phyloP scores from a whole-genome alignment of 345 rosid species.

The Trapa bicornis region DNA sequence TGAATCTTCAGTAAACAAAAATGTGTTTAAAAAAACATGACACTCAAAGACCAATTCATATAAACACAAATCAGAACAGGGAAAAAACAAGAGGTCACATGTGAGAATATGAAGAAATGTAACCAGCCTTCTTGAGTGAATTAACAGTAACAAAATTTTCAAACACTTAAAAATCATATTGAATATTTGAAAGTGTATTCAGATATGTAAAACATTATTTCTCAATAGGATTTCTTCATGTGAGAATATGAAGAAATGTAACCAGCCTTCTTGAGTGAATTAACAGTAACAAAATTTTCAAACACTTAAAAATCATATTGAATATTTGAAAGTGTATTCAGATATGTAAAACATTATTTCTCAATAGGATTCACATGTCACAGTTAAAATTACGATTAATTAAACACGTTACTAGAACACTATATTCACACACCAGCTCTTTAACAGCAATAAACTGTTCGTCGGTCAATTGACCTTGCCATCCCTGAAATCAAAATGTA shows the following conservation, averaged over 20 bases:
- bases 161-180: neutral
- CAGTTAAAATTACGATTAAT: neutral
- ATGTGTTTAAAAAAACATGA: neutral
- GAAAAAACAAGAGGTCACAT: neutral
- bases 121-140: neutral
- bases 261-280: neutral
- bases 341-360: neutral
- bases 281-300: neutral
- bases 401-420: neutral
- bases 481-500: constrained; percentile 50
- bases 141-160: neutral
- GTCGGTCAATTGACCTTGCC: constrained; percentile 75
- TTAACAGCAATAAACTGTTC: constrained; percentile 98
- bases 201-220: neutral
- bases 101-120: neutral
- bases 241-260: neutral
- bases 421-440: constrained; percentile 62
- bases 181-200: neutral
- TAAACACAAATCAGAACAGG: neutral
- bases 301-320: neutral
- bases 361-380: neutral
- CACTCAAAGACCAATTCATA: neutral
- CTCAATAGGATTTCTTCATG: neutral
- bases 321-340: neutral
- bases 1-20: neutral